phyloP scores from a whole-genome alignment of 306 rosid species.

The Pyrus communis region DNA sequence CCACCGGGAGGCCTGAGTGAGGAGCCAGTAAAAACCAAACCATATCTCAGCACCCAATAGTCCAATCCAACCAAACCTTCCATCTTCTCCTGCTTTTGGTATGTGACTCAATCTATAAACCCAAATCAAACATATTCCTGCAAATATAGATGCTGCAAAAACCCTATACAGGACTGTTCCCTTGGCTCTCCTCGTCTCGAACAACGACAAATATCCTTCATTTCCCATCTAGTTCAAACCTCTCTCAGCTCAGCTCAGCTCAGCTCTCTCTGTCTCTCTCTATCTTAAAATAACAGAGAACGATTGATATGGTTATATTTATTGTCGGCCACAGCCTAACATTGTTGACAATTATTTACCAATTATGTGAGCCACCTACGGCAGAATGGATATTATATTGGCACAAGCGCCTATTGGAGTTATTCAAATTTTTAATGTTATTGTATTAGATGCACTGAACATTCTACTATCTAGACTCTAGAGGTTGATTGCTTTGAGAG shows the following conservation, averaged over 20 bases:
- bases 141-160: constrained; percentile 38
- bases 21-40: constrained; percentile 77
- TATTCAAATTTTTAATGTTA: too few relatives aligned
- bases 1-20: constrained; percentile 66
- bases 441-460: too few relatives aligned
- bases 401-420: too few relatives aligned
- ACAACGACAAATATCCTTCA: constrained; percentile 22
- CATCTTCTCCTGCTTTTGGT: constrained; percentile 22
- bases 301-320: too few relatives aligned
- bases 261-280: too few relatives aligned
- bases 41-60: constrained; percentile 62
- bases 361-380: too few relatives aligned
- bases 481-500: too few relatives aligned
- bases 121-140: constrained; percentile 63
- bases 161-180: constrained; percentile 36
- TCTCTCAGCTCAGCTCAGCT: neutral
- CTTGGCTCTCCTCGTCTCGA: constrained; percentile 43
- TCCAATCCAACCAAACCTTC: constrained; percentile 52
- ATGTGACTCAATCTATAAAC: constrained; percentile 41
- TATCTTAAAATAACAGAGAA: neutral
- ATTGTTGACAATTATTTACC: too few relatives aligned
- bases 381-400: too few relatives aligned
- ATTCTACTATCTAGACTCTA: too few relatives aligned
- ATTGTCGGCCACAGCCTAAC: neutral
- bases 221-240: constrained; percentile 4